These are phyloP conservation scores for Amanita inopinata DNA, from an alignment of 768 basidiomycete species.

Conservation along the genomic window DNA sequence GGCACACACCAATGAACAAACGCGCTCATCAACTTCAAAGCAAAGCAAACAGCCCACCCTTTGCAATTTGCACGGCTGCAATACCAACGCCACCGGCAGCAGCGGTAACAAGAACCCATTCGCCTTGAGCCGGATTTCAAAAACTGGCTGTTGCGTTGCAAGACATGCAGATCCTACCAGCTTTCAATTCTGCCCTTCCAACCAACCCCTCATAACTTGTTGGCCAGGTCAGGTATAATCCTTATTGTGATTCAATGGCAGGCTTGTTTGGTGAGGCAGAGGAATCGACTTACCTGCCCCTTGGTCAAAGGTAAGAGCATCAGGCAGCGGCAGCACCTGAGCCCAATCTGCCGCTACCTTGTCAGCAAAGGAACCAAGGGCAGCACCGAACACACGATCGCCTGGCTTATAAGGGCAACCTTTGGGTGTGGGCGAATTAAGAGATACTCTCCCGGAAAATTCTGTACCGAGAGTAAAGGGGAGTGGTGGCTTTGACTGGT, in stretches of 20 bases:
- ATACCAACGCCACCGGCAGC: slow-evolving; percentile 96
- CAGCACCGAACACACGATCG: slow-evolving; percentile 80
- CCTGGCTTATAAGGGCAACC: slow-evolving; percentile 75
- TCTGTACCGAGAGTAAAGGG: slow-evolving; percentile 84
- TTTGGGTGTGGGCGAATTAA: slow-evolving; percentile 63
- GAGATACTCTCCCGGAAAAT: slow-evolving; percentile 71
- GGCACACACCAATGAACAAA: background rate
- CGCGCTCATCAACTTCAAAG: slow-evolving; percentile 1
- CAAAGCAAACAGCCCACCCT: slow-evolving; percentile 40
- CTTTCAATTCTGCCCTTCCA: slow-evolving; percentile 69
- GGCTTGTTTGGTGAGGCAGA: background rate
- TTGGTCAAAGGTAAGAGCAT: slow-evolving; percentile 71
- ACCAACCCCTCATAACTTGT: slow-evolving; percentile 91
- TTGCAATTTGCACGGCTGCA: slow-evolving; percentile 86
- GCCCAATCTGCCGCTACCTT: slow-evolving; percentile 47
- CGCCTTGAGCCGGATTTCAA: slow-evolving; percentile 35
- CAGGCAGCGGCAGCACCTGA: slow-evolving; percentile 56
- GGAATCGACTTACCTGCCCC: slow-evolving; percentile 52
- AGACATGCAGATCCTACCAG: slow-evolving; percentile 35
- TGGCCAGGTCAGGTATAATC: slow-evolving; percentile 81
- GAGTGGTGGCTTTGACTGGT: slow-evolving; percentile 74
- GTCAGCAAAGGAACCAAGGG: slow-evolving; percentile 76
- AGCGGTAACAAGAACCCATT: slow-evolving; percentile 89
- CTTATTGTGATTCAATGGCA: slow-evolving; percentile 23
- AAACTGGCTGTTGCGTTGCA: background rate